phyloP scores from a whole-genome alignment of 257 asterid species.

The Solanum neorickii region DNA sequence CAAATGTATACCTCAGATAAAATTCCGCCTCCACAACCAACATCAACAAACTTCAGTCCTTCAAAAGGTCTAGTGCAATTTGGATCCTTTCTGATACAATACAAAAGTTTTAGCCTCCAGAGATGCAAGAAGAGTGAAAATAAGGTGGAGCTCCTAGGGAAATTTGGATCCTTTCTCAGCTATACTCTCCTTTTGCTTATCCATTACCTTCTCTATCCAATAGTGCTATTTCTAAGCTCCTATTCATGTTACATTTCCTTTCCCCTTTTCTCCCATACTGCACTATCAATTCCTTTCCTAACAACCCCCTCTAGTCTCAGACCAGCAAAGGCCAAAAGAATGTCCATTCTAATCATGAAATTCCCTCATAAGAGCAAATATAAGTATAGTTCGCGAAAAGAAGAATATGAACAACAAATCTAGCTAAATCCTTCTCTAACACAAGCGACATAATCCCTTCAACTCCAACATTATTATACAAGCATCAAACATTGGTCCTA shows the following conservation, averaged over 20 bases:
- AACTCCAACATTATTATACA: neutral
- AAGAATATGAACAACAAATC: neutral
- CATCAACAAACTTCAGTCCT: conserved; percentile 75
- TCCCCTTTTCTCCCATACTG: neutral
- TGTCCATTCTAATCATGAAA: neutral
- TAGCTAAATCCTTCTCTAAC: neutral
- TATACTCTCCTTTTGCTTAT: neutral
- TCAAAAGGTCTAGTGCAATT: conserved; percentile 58
- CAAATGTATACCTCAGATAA: conserved; percentile 67
- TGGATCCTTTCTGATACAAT: conserved; percentile 65
- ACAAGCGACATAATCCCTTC: neutral
- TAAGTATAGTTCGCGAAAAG: neutral
- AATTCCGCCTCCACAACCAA: conserved; percentile 97
- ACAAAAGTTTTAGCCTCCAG: conserved; percentile 11
- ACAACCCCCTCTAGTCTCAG: neutral
- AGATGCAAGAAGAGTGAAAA: neutral
- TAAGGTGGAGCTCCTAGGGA: neutral
- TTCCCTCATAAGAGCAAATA: neutral
- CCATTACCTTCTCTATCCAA: neutral
- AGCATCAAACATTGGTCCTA: neutral
- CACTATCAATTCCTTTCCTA: neutral
- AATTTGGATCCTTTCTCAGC: neutral
- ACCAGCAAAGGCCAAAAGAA: neutral
- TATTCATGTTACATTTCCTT: neutral
- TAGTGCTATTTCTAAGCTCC: neutral